Base-by-base conservation (phyloP, 2,329 filamentous ascomycete genomes). In the Triangularia verruculosa region DNA sequence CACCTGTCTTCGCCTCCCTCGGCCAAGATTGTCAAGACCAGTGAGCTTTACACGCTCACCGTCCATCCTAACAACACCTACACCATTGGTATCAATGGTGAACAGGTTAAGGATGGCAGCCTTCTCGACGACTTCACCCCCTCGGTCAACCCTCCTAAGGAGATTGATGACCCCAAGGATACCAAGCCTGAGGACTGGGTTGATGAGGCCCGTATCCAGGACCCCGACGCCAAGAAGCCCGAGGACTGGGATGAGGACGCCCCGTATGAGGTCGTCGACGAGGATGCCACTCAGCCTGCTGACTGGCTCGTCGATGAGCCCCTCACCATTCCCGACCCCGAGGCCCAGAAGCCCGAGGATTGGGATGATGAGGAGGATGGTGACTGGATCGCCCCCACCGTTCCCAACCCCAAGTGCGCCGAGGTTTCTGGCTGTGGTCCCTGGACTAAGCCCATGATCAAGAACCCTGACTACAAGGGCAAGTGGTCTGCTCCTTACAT, bases 301-400 rank as follows among this genome's bases (percentile, higher is more conserved):
- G 95, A 98, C 81, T 99, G 95, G 95, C 89, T 99, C 67, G 94
- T 93, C 78, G 83, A 93, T 68, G 95, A 98, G 83, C 86, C 93
- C 69, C 80, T 85, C 67, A 90, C 86, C 70, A 83, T 98, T 66
- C 86, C 93, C 63, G 95, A 99, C 82, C 95, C 95, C 62, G 93
- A 97, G 82, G 93, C 94, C 59, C 84, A 91, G 83, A 99, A 98
- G 89, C 95, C 95, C 67, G 93, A 97, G 81, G 95, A 98, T 77
- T 99, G 95, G 95, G 94, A 97, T 81, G 94, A 99, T 65, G 95
- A 99, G 83, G 95, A 99, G 83, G 95, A 99, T 78, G 95, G 95
- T 78, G 95, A 99, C 83, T 99, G 93, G 93, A 79, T 96, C 70
- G 82, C 93, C 59, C 95, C 94, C 64, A 93, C 89, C 61, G 87